phyloP scores from a whole-genome alignment of 306 rosid genomes.

The Mimosa bimucronata region DNA sequence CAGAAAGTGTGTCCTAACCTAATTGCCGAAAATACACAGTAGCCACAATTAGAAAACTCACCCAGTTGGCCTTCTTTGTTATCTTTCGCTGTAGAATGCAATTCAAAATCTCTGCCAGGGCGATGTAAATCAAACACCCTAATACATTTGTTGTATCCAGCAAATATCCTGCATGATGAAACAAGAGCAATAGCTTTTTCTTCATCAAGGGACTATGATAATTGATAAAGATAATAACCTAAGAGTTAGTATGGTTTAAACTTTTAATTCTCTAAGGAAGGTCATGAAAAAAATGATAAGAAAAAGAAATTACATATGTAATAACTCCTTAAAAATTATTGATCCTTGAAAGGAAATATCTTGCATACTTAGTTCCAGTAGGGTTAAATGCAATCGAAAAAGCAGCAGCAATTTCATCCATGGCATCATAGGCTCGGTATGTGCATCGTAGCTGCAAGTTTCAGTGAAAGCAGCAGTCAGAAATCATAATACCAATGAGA shows the following conservation, averaged over 20 bases:
- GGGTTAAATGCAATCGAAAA: slow-evolving; percentile 94
- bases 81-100: slow-evolving; percentile 73
- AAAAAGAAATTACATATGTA: slow-evolving; percentile 20
- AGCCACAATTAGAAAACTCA: slow-evolving; percentile 35
- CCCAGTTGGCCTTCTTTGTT: slow-evolving; percentile 94
- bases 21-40: background rate
- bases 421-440: slow-evolving; percentile 92
- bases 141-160: slow-evolving; percentile 92
- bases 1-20: slow-evolving; percentile 12
- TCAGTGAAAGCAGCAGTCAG: slow-evolving; percentile 33
- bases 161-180: slow-evolving; percentile 71
- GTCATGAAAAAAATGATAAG: background rate
- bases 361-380: slow-evolving; percentile 78
- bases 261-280: slow-evolving; percentile 11
- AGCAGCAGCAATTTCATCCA: slow-evolving; percentile 95
- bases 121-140: slow-evolving; percentile 94
- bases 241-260: slow-evolving; percentile 12
- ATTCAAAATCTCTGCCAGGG: slow-evolving; percentile 88
- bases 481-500: slow-evolving; percentile 26
- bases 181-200: slow-evolving; percentile 23
- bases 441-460: slow-evolving; percentile 89
- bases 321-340: slow-evolving; percentile 21
- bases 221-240: slow-evolving; percentile 6
- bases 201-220: slow-evolving; percentile 9
- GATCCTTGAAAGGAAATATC: slow-evolving; percentile 29